These are phyloP conservation scores for Nematocida major DNA, from an alignment of 371 early-diverging fungal species.

Conservation along the genomic window DNA sequence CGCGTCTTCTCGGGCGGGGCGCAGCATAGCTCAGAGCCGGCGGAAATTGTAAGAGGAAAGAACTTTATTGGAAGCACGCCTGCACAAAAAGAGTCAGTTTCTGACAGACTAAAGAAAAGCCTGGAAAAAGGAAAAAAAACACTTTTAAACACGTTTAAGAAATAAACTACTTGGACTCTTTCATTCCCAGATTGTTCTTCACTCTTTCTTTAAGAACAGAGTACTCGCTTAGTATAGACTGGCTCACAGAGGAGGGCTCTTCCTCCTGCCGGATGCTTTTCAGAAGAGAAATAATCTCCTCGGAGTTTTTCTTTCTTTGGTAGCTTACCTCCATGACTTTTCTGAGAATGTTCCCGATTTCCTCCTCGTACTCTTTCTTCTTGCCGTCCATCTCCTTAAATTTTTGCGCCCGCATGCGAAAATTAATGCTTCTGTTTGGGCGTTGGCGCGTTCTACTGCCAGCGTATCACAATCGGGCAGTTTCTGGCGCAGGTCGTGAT, in stretches of 20 bases:
- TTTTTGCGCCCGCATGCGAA: background rate
- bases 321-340: constrained; percentile 41
- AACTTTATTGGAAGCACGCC: constrained; percentile 41
- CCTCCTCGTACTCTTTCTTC: constrained; percentile 50
- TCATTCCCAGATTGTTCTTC: background rate
- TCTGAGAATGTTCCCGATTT: constrained; percentile 33
- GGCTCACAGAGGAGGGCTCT: background rate
- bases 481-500: too few species aligned
- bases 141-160: constrained; percentile 19
- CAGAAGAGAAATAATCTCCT: constrained; percentile 6
- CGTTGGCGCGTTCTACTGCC: too few species aligned
- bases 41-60: constrained; percentile 18
- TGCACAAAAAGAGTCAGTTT: constrained; percentile 9
- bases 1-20: background rate
- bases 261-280: constrained; percentile 14
- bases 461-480: too few species aligned
- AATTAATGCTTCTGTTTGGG: too few species aligned
- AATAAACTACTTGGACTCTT: background rate
- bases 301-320: constrained; percentile 40
- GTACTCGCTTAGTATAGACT: constrained; percentile 20
- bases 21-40: background rate
- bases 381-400: constrained; percentile 38
- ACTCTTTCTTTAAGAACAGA: background rate
- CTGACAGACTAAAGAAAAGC: constrained; percentile 23
- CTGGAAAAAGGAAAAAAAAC: constrained; percentile 46